These are phyloP conservation scores for Leptographium lundbergii DNA, from an alignment of 2,329 filamentous ascomycete genomes.

Conservation along the genomic window DNA sequence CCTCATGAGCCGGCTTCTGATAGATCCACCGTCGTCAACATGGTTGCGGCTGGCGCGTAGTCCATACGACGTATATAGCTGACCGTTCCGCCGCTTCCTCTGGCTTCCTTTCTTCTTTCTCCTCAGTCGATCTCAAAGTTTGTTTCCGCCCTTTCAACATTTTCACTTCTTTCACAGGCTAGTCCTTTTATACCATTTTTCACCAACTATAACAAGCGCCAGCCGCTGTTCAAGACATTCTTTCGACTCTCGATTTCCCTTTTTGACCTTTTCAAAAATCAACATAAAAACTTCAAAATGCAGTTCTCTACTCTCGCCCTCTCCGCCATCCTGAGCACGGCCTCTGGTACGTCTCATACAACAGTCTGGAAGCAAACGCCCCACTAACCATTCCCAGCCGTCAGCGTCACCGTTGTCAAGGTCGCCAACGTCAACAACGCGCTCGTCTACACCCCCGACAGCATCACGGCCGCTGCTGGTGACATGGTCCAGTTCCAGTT, in stretches of 20 bases:
- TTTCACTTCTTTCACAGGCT: slow-evolving; percentile 26
- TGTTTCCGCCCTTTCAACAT: slow-evolving; percentile 7
- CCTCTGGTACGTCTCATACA: slow-evolving; percentile 24
- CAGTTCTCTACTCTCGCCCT: slow-evolving; percentile 34
- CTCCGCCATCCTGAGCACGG: slow-evolving; percentile 33
- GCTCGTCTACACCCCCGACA: slow-evolving; percentile 53
- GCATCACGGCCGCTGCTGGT: slow-evolving; percentile 49
- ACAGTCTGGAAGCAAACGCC: not conserved
- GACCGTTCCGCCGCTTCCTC: slow-evolving; percentile 13
- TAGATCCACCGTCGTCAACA: not conserved
- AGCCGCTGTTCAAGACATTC: slow-evolving; percentile 25
- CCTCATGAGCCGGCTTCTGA: not conserved
- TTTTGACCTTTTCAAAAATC: slow-evolving; percentile 5
- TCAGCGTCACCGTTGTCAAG: slow-evolving; percentile 46
- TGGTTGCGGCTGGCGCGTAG: not conserved
- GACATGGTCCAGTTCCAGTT: slow-evolving; percentile 57
- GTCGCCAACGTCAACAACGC: slow-evolving; percentile 34
- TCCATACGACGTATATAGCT: not conserved
- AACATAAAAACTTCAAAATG: slow-evolving; percentile 31
- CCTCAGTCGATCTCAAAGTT: slow-evolving; percentile 5
- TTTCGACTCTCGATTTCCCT: slow-evolving; percentile 16
- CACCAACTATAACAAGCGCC: slow-evolving; percentile 19
- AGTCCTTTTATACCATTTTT: slow-evolving; percentile 27
- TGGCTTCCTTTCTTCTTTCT: slow-evolving; percentile 14
- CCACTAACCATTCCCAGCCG: slow-evolving; percentile 10